phyloP scores from a whole-genome alignment of 768 basidiomycete species.

The Calocera cornea region DNA sequence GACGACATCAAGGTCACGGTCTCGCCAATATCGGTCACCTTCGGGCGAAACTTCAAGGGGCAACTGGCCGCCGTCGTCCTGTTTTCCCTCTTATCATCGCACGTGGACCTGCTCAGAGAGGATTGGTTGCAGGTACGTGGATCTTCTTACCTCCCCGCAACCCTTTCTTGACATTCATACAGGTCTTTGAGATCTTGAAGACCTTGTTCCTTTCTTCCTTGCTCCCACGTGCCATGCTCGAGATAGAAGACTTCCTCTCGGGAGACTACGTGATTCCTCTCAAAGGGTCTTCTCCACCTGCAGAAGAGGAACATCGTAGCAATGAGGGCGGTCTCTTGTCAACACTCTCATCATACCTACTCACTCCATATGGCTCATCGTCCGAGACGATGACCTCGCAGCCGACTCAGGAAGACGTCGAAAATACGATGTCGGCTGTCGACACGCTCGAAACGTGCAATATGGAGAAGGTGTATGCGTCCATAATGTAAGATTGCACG shows the following conservation, averaged over 20 bases:
- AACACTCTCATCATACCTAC: slow-evolving; percentile 84
- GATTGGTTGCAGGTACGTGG: slow-evolving; percentile 76
- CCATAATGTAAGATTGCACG: slow-evolving; percentile 60
- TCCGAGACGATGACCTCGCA: slow-evolving; percentile 68
- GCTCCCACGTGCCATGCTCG: slow-evolving; percentile 76
- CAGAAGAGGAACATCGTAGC: slow-evolving; percentile 33
- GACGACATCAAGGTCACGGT: slow-evolving; percentile 84
- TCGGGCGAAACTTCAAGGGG: slow-evolving; percentile 88
- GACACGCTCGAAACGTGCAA: slow-evolving; percentile 91
- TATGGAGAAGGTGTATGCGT: slow-evolving; percentile 83
- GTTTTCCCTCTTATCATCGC: slow-evolving; percentile 94
- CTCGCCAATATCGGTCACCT: slow-evolving; percentile 79
- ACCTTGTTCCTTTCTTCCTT: slow-evolving; percentile 90
- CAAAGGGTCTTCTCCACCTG: slow-evolving; percentile 48
- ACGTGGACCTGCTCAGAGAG: slow-evolving; percentile 83
- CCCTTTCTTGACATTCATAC: slow-evolving; percentile 1
- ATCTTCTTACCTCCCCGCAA: background rate
- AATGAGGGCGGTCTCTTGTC: slow-evolving; percentile 84
- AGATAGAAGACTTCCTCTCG: slow-evolving; percentile 98
- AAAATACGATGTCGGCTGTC: slow-evolving; percentile 86
- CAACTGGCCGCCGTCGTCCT: slow-evolving; percentile 93
- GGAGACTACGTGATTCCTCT: slow-evolving; percentile 87
- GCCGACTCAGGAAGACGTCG: slow-evolving; percentile 81
- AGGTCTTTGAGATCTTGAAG: slow-evolving; percentile 99
- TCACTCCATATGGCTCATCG: slow-evolving; percentile 78